phyloP scores from a whole-genome alignment of 768 basidiomycete species.

The Naematelia encephala region DNA sequence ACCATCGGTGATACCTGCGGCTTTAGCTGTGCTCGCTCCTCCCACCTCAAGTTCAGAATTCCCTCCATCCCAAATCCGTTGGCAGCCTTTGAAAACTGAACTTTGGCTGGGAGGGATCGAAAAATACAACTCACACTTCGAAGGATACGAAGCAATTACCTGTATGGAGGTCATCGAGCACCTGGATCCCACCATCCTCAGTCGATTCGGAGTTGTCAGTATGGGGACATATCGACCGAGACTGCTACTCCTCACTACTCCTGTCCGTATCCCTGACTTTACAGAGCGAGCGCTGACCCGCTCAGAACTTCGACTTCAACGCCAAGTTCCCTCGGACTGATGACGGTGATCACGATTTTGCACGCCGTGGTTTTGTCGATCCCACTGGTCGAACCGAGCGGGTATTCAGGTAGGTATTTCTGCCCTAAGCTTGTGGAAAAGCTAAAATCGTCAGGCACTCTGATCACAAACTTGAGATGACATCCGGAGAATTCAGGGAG shows the following conservation, averaged over 20 bases:
- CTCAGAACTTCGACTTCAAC: constrained; percentile 48
- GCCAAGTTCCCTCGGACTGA: constrained; percentile 47
- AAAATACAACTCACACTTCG: constrained; percentile 45
- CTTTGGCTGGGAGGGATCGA: constrained; percentile 49
- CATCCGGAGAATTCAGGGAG: constrained; percentile 42
- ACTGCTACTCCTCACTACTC: constrained; percentile 48
- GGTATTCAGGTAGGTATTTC: constrained; percentile 44
- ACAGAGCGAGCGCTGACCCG: background rate
- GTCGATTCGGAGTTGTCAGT: constrained; percentile 48
- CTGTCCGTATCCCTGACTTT: constrained; percentile 25
- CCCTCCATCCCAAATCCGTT: constrained; percentile 26
- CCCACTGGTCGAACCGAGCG: constrained; percentile 50
- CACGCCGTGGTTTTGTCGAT: constrained; percentile 45
- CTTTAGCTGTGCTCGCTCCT: constrained; percentile 35
- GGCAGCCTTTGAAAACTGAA: constrained; percentile 39
- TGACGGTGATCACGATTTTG: constrained; percentile 25
- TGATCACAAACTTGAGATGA: constrained; percentile 51
- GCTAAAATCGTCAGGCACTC: constrained; percentile 27
- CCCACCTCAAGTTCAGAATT: constrained; percentile 16
- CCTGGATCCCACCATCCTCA: constrained; percentile 42
- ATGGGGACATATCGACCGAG: constrained; percentile 49
- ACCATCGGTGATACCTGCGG: constrained; percentile 36
- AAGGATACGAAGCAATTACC: constrained; percentile 49
- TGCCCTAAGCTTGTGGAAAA: background rate
- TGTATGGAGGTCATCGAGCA: constrained; percentile 51